Evolutionary conservation across 495 filamentous ascomycete species (phyloP).

Genomic region (Glonium stellatum): DNA sequence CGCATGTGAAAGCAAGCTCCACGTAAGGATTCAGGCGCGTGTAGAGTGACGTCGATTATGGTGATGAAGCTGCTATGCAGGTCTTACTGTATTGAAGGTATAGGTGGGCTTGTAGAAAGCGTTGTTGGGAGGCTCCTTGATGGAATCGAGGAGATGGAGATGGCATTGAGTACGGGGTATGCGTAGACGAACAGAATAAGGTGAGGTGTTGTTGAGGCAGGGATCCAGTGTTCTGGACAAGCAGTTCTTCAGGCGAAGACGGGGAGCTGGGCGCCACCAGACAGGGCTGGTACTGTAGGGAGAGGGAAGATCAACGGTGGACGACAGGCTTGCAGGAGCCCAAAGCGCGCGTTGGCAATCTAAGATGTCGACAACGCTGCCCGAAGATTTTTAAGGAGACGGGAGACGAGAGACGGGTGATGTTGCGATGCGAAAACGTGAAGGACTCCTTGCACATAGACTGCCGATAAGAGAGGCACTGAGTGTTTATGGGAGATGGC

Average conservation of each 20-base stretch:
- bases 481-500: neutral
- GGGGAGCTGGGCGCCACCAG: too few relatives aligned
- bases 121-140: neutral
- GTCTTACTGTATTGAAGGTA: neutral
- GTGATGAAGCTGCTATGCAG: too few relatives aligned
- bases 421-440: neutral
- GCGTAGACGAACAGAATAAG: neutral
- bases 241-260: neutral
- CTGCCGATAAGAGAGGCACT: neutral
- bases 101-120: neutral
- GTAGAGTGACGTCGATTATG: neutral
- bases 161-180: neutral
- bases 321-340: too few relatives aligned
- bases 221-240: constrained; percentile 2
- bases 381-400: too few relatives aligned
- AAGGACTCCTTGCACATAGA: neutral
- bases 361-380: too few relatives aligned
- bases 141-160: neutral
- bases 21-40: neutral
- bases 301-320: neutral
- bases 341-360: too few relatives aligned
- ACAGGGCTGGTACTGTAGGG: neutral
- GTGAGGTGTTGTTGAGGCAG: constrained; percentile 2
- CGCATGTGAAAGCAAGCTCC: neutral
- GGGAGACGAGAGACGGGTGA: neutral